Base-by-base conservation (phyloP, 306 rosid genomes). In the Hippophae rhamnoides region DNA sequence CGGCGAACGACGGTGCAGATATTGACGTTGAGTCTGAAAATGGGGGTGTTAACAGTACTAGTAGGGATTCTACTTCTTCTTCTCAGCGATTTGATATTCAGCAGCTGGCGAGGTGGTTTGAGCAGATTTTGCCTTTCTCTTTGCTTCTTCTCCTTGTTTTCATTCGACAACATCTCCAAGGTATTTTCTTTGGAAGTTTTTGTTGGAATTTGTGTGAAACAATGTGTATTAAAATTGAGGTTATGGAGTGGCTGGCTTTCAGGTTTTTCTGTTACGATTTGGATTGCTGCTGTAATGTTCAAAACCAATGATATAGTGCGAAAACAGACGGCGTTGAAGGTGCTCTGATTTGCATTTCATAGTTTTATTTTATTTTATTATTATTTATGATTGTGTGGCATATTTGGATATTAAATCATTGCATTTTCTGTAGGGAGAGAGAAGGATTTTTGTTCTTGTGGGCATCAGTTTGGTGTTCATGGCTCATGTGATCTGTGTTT, bases 231-330 rank as follows among this genome's bases (percentile, higher is more conserved):
- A 4, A 31, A 31, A 31, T 31, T 31, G 38, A 31, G 4, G 38
- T 31, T 31, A 31, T 31, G 38, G 38, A 31, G 38, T 31, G 38
- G 38, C 38, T 31, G 38, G 64, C 13, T 63, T 80, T 68, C 75
- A 84, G 90, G 90, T 31, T 81, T 84, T 62, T 84, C 82, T 41
- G 83, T 81, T 50, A 79, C 96, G 7, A 81, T 88, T 65, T 92
- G 99, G 96, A 86, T 88, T 68, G 89, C 93, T 46, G 95, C 85
- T 31, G 81, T 92, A 40, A 86, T 92, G 85, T 92, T 83, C 70
- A 92, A 92, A 81, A 88, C 99, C 0, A 92, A 92, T 71, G 99
- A 92, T 70, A 83, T 92, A 44, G 75, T 92, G 44, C 71, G 86
- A 66, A 92, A 83, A 64, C 96, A 92, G 76, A 88, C 96, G 52